Base-by-base conservation (phyloP, 2,329 filamentous ascomycete genomes). In the Rhytidhysteron rufulum region DNA sequence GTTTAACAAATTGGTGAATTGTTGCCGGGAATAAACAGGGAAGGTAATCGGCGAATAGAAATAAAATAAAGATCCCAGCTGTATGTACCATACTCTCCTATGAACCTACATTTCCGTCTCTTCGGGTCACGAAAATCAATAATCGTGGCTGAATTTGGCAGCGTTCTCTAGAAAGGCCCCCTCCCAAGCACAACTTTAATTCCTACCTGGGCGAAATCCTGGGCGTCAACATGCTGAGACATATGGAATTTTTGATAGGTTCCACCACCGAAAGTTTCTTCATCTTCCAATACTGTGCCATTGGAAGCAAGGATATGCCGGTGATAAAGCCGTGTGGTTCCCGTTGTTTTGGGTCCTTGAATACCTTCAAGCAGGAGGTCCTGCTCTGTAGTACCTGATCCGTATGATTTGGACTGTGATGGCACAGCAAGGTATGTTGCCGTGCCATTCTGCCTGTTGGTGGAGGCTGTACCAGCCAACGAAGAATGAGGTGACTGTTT, bases 331-430 rank as follows among this genome's bases (percentile, higher is more conserved):
- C 74, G 65, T 11, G 48, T 38, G 44, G 34, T 43, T 27, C 25
- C 36, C 16, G 41, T 43, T 13, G 44, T 42, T 17, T 42, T 27
- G 16, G 47, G 48, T 3, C 45, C 49, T 4, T 50, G 48, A 24
- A 75, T 54, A 5, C 74, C 73, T n/a, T 66, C 67, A 45, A 86
- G 79, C 5, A 51, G 58, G 25, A 84, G 77, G 2, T 67, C 62
- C 60, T 86, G 82, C 41, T 69, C 69, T 5, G 77, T 80, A 18
- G 63, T 71, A 6, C 82, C 82, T 37, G 65, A 75, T 13, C 77
- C 77, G 13, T 64, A 73, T 35, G 73, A 72, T 37, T 58, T 67
- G 45, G 65, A 71, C 45, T 68, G 66, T 9, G 75, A 69, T n/a
- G 65, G 57, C 20, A 65, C 62, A 24, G 72, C 39, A n/a, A 71